A percentile compares a stretch with the other conserved stretches of the same genome.
Evolutionary conservation across 495 filamentous ascomycete species (phyloP).

Genomic region (Cercophora sp.): DNA sequence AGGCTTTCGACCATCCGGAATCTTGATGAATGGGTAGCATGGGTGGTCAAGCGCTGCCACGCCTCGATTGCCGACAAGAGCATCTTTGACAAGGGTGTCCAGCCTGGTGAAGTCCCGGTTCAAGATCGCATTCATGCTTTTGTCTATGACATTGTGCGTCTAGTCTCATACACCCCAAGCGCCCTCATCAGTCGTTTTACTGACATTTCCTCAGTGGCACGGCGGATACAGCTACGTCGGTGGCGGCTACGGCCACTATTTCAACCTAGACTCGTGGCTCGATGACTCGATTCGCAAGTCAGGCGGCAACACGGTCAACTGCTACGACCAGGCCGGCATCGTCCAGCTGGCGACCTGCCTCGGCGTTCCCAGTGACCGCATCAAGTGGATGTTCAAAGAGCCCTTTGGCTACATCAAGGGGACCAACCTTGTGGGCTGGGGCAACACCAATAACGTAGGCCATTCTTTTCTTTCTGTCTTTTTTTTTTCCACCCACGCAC

Average conservation of each 20-base stretch:
- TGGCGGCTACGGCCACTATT: not conserved
- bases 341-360: constrained; percentile 33
- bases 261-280: not conserved
- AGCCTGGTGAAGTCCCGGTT: too few species aligned
- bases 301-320: not conserved
- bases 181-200: not conserved
- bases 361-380: not conserved
- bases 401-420: not conserved
- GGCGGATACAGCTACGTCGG: not conserved
- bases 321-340: constrained; percentile 7
- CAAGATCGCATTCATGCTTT: too few species aligned
- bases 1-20: too few species aligned
- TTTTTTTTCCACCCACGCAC: too few species aligned
- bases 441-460: not conserved
- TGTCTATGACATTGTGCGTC: not conserved
- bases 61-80: too few species aligned
- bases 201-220: not conserved
- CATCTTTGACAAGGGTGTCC: too few species aligned
- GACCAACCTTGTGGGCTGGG: not conserved
- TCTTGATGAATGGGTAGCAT: too few species aligned
- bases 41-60: too few species aligned
- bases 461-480: too few species aligned
- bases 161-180: not conserved
- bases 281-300: not conserved
- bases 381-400: not conserved